Evolutionary conservation across 2,329 filamentous ascomycete species (phyloP).

Genomic region (Grosmannia huntii): DNA sequence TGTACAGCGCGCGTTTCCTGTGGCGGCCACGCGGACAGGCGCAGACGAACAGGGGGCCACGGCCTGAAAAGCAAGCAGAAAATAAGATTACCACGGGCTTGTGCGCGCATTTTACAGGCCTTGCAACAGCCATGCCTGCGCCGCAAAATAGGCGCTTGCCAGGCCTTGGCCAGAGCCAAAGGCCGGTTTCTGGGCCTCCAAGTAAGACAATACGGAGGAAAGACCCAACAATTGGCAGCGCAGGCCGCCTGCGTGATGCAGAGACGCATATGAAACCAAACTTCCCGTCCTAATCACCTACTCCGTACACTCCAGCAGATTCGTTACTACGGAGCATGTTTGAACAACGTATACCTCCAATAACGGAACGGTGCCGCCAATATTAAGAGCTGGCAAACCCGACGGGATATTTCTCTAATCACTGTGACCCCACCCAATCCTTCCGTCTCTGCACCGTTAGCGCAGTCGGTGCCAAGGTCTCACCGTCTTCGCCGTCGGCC

Average conservation of each 20-base stretch:
- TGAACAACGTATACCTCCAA: background rate
- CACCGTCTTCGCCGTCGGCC: too few relatives aligned
- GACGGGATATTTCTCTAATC: background rate
- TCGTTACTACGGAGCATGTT: too few relatives aligned
- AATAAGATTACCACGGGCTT: background rate
- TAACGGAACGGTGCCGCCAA: background rate
- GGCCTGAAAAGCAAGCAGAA: background rate
- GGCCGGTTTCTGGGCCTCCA: too few relatives aligned
- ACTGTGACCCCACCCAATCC: background rate
- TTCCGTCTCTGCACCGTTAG: background rate
- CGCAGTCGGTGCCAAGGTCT: background rate
- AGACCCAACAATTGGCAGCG: too few relatives aligned
- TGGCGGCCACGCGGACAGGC: background rate
- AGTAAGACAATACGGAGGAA: too few relatives aligned
- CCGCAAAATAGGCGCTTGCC: too few relatives aligned
- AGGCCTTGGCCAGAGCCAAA: too few relatives aligned
- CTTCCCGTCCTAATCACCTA: background rate
- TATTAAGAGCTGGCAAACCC: background rate
- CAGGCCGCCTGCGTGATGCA: background rate
- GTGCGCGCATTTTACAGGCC: too few relatives aligned
- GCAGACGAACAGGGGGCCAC: background rate
- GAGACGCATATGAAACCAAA: background rate
- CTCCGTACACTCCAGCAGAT: too few relatives aligned
- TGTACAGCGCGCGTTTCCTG: too few relatives aligned
- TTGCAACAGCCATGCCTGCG: too few relatives aligned